Conservation (phyloP, 169 alveolate species). For the Eimeria necatrix region DNA sequence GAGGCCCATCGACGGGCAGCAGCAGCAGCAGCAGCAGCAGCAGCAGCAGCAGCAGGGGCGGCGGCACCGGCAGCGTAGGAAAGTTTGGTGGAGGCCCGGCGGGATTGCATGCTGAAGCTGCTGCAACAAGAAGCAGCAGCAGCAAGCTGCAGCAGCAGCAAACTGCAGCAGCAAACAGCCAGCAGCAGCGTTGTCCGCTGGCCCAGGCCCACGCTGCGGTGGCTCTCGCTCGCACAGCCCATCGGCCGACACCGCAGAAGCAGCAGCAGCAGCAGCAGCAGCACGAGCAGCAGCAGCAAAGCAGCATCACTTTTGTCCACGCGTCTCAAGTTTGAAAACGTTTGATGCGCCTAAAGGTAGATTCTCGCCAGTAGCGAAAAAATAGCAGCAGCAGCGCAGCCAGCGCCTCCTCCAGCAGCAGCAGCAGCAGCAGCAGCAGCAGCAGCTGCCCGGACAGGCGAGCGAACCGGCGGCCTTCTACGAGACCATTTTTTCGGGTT, state of each 20-base stretch:
- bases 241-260: neutral
- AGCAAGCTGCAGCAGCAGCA: no score
- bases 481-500: neutral
- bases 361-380: neutral
- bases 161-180: neutral
- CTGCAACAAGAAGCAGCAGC: no score
- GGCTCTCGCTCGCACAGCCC: conserved; percentile 22
- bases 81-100: no score
- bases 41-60: no score
- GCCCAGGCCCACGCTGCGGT: conserved; percentile 4
- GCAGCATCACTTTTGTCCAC: neutral
- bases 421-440: conserved; percentile 28
- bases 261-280: neutral
- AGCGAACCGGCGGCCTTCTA: neutral
- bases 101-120: no score
- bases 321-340: neutral
- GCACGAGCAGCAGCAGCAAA: neutral
- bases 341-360: neutral
- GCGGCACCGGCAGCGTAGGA: no score
- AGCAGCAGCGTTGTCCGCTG: conserved; percentile 19
- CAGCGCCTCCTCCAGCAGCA: neutral
- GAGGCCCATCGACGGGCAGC: no score
- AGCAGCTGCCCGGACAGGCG: conserved; percentile 24
- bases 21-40: no score
- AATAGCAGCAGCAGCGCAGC: neutral